Percentiles rank a stretch among this genome's conserved stretches.
These are phyloP conservation scores for Amphirosellinia nigrospora DNA, from an alignment of 495 filamentous ascomycete genomes.

Conservation along the genomic window DNA sequence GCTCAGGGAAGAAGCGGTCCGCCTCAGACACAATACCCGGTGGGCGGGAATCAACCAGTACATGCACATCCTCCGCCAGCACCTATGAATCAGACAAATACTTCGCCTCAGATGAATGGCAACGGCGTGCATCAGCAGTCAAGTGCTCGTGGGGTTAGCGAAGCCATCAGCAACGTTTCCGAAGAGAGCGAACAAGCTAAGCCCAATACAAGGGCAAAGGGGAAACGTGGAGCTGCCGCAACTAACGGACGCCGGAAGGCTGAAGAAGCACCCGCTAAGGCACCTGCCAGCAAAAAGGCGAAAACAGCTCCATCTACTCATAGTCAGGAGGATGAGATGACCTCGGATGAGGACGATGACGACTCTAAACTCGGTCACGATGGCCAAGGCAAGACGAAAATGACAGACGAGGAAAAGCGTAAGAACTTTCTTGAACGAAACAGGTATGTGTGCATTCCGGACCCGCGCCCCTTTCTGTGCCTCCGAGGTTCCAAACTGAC, in stretches of 20 bases:
- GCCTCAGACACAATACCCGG: constrained; percentile 59
- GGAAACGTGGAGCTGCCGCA: constrained; percentile 62
- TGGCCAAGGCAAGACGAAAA: constrained; percentile 69
- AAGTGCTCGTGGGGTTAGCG: constrained; percentile 64
- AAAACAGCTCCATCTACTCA: constrained; percentile 54
- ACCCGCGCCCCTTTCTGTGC: background rate
- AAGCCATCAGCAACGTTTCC: constrained; percentile 71
- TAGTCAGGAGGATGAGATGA: constrained; percentile 24
- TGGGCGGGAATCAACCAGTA: constrained; percentile 54
- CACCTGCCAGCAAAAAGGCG: constrained; percentile 69
- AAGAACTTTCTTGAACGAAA: constrained; percentile 98
- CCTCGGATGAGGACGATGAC: constrained; percentile 53
- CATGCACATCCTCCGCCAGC: constrained; percentile 43
- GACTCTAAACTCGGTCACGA: constrained; percentile 53
- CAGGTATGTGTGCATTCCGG: constrained; percentile 65
- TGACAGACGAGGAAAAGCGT: constrained; percentile 98
- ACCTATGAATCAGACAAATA: constrained; percentile 49
- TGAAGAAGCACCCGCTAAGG: constrained; percentile 73
- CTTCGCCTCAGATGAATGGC: constrained; percentile 58
- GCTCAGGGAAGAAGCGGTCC: constrained; percentile 72
- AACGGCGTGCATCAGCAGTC: constrained; percentile 51
- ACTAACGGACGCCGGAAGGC: constrained; percentile 77
- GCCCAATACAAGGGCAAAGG: constrained; percentile 66
- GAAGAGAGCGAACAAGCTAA: constrained; percentile 75
- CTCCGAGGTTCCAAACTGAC: constrained; percentile 35